Conservation (phyloP, 1,139 yeast genomes). For the Trichomonascaceae sp. region DNA sequence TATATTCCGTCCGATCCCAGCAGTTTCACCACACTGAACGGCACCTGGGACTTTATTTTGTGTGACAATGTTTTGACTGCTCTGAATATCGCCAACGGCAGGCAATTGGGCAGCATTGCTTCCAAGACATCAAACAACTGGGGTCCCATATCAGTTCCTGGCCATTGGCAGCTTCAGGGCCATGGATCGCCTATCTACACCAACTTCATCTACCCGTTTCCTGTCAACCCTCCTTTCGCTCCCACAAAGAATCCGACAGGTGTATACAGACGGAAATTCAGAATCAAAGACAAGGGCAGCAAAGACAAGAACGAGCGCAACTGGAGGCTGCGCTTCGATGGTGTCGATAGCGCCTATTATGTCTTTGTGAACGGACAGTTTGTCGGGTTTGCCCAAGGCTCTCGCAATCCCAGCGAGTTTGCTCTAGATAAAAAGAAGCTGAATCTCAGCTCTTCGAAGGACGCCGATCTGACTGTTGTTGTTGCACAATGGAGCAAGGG, state of each 20-base stretch:
- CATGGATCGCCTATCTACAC: constrained; percentile 26
- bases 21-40: neutral
- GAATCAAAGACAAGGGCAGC: neutral
- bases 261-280: constrained; percentile 18
- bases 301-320: constrained; percentile 1
- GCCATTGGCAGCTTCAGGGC: constrained; percentile 28
- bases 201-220: constrained; percentile 23
- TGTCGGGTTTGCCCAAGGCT: constrained; percentile 25
- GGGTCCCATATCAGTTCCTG: constrained; percentile 20
- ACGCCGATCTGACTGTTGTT: constrained; percentile 19
- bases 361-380: constrained; percentile 22
- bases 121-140: constrained; percentile 1
- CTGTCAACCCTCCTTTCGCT: constrained; percentile 24
- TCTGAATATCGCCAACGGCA: neutral
- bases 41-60: neutral
- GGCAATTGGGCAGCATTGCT: neutral
- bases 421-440: too few relatives aligned
- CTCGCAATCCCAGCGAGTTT: constrained; percentile 25
- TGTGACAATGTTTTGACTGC: neutral
- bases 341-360: constrained; percentile 26
- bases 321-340: constrained; percentile 21
- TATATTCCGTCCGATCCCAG: neutral
- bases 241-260: constrained; percentile 26
- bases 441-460: neutral
- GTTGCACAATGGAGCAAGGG: constrained; percentile 27